Percentiles rank a stretch among this genome's conserved stretches.
Conservation (phyloP, 306 rosid species). For the Purshia tridentata region DNA sequence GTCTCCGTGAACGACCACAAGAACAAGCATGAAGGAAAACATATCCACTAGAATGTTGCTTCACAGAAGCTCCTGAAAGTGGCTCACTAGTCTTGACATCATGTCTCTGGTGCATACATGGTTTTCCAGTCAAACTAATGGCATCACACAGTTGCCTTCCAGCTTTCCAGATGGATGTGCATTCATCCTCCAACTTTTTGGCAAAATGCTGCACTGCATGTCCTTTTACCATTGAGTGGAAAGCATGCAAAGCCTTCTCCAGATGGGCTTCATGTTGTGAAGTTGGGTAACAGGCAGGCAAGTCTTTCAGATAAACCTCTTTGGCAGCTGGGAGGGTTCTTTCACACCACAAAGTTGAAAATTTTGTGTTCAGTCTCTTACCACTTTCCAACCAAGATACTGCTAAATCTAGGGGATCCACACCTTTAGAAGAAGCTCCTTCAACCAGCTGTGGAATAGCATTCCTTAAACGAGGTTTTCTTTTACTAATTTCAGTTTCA, state of each 20-base stretch:
- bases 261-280: slow-evolving; percentile 65
- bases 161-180: slow-evolving; percentile 79
- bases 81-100: slow-evolving; percentile 40
- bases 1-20: slow-evolving; percentile 76
- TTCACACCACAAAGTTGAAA: slow-evolving; percentile 83
- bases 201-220: slow-evolving; percentile 66
- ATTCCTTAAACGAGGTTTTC: slow-evolving; percentile 65
- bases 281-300: slow-evolving; percentile 81
- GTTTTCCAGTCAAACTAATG: slow-evolving; percentile 87
- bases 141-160: slow-evolving; percentile 93
- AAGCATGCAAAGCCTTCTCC: slow-evolving; percentile 68
- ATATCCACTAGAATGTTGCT: slow-evolving; percentile 80
- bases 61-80: slow-evolving; percentile 30
- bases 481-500: slow-evolving; percentile 59
- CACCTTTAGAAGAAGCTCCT: slow-evolving; percentile 46
- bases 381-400: slow-evolving; percentile 82
- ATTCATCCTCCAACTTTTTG: slow-evolving; percentile 75
- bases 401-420: slow-evolving; percentile 68
- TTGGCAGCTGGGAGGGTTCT: slow-evolving; percentile 71
- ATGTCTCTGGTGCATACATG: slow-evolving; percentile 89
- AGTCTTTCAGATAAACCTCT: slow-evolving; percentile 82
- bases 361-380: slow-evolving; percentile 64
- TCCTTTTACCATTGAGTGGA: slow-evolving; percentile 79
- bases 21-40: slow-evolving; percentile 89
- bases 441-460: slow-evolving; percentile 42